Evolutionary conservation across 441 rosid species (phyloP).

Genomic region (Adansonia grandidieri): DNA sequence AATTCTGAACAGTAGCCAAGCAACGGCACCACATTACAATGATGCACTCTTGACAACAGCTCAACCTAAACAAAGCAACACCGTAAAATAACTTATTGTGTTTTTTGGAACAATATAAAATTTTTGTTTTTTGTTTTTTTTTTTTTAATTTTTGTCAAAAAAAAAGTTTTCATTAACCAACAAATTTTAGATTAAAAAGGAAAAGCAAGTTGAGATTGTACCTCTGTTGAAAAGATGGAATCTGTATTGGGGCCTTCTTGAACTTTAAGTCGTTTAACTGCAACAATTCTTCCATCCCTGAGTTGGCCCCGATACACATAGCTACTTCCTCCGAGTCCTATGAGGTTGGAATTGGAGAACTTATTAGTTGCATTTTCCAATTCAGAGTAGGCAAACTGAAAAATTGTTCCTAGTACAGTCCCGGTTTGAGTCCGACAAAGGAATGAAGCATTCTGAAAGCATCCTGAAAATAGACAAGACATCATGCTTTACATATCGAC

Average conservation of each 20-base stretch:
- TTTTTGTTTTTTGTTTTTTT: too few relatives aligned
- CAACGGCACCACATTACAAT: conserved; percentile 91
- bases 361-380: conserved; percentile 76
- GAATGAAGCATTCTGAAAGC: conserved; percentile 61
- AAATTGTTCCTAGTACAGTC: conserved; percentile 57
- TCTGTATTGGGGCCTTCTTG: conserved; percentile 69
- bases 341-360: conserved; percentile 68
- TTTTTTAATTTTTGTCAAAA: too few relatives aligned
- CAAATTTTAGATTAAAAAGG: too few relatives aligned
- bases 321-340: conserved; percentile 93
- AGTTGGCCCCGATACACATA: conserved; percentile 86
- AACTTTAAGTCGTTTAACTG: conserved; percentile 71
- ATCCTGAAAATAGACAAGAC: conserved; percentile 49
- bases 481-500: conserved; percentile 3
- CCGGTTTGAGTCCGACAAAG: conserved; percentile 53
- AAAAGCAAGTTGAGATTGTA: conserved; percentile 33
- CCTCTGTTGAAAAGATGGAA: conserved; percentile 74
- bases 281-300: conserved; percentile 75
- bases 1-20: conserved; percentile 84
- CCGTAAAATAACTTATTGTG: conserved; percentile 10
- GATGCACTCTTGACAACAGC: conserved; percentile 84
- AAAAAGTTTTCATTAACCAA: neutral
- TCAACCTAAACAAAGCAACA: conserved; percentile 62
- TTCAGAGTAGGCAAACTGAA: conserved; percentile 69
- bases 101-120: neutral